phyloP scores from a whole-genome alignment of 495 filamentous ascomycete genomes.

The Cercophora samala region DNA sequence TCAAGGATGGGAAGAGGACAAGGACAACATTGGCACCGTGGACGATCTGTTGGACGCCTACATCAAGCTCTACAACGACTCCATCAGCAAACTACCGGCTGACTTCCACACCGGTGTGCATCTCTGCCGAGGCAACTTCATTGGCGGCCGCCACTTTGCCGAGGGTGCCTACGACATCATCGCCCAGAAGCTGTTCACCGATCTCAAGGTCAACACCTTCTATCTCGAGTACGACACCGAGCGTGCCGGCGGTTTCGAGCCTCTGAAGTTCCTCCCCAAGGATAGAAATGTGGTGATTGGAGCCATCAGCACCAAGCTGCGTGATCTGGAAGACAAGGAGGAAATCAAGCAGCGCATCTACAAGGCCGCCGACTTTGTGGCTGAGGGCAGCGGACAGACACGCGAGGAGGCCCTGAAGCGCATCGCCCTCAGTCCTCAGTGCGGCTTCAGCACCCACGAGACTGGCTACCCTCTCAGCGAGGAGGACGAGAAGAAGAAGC shows the following conservation, averaged over 20 bases:
- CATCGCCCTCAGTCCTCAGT: conserved; percentile 71
- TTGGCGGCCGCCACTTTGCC: conserved; percentile 71
- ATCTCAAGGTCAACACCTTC: conserved; percentile 73
- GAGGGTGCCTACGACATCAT: conserved; percentile 80
- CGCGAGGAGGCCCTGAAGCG: conserved; percentile 65
- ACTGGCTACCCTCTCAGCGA: conserved; percentile 62
- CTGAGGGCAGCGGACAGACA: conserved; percentile 60
- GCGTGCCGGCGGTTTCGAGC: conserved; percentile 74
- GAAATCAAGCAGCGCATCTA: conserved; percentile 66
- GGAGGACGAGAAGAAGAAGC: conserved; percentile 68
- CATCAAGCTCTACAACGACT: conserved; percentile 73
- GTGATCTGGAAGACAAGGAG: conserved; percentile 69
- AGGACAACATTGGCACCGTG: conserved; percentile 51
- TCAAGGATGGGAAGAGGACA: conserved; percentile 59
- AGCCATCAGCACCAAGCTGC: conserved; percentile 70
- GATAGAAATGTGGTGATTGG: conserved; percentile 76
- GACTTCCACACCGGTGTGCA: conserved; percentile 76
- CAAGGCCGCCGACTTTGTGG: conserved; percentile 68
- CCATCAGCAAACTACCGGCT: conserved; percentile 57
- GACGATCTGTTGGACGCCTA: conserved; percentile 70
- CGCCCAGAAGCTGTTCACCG: conserved; percentile 72
- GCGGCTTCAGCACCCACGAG: conserved; percentile 72
- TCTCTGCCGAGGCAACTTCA: conserved; percentile 78
- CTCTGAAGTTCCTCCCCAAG: conserved; percentile 65
- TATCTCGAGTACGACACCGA: conserved; percentile 82